These are phyloP conservation scores for Trichosporon ovoides DNA, from an alignment of 1,284 basidiomycete genomes.

Conservation along the genomic window DNA sequence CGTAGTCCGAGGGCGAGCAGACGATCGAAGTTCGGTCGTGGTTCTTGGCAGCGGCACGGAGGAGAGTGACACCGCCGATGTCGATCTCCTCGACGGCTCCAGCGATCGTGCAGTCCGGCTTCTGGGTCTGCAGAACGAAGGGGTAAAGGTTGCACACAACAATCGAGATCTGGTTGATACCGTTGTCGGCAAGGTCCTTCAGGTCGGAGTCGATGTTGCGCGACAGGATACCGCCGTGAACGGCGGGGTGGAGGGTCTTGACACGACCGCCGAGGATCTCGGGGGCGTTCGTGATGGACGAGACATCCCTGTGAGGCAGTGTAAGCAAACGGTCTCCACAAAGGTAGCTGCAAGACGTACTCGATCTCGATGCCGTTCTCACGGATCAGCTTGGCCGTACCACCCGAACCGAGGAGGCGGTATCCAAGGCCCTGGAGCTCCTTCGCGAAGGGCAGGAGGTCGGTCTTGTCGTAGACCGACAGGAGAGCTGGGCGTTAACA, in stretches of 20 bases:
- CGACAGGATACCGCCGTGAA: conserved; percentile 94
- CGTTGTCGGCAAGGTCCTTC: conserved; percentile 70
- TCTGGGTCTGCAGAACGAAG: conserved; percentile 83
- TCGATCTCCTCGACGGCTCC: conserved; percentile 97
- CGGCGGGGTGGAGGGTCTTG: conserved; percentile 98
- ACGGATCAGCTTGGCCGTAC: conserved; percentile 95
- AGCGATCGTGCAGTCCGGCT: conserved; percentile 81
- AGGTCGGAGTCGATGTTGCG: conserved; percentile 81
- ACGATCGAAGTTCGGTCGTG: conserved; percentile 89
- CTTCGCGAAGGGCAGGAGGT: conserved; percentile 81
- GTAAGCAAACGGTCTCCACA: conserved; percentile 3
- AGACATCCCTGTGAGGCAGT: conserved; percentile 72
- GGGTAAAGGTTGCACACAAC: conserved; percentile 99
- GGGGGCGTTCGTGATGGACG: conserved; percentile 96
- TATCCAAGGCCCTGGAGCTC: conserved; percentile 76
- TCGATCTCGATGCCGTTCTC: conserved; percentile 87
- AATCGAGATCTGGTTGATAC: conserved; percentile 83
- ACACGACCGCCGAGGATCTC: conserved; percentile 99
- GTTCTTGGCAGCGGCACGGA: conserved; percentile 98
- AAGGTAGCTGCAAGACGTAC: conserved; percentile 52
- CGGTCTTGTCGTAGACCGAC: conserved; percentile 96
- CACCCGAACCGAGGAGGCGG: conserved; percentile 86
- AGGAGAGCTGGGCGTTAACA: conserved; percentile 60
- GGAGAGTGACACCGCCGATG: conserved; percentile 95
- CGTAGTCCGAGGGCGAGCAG: conserved; percentile 91